phyloP scores from a whole-genome alignment of 306 rosid genomes.

The Acacia confusa region DNA sequence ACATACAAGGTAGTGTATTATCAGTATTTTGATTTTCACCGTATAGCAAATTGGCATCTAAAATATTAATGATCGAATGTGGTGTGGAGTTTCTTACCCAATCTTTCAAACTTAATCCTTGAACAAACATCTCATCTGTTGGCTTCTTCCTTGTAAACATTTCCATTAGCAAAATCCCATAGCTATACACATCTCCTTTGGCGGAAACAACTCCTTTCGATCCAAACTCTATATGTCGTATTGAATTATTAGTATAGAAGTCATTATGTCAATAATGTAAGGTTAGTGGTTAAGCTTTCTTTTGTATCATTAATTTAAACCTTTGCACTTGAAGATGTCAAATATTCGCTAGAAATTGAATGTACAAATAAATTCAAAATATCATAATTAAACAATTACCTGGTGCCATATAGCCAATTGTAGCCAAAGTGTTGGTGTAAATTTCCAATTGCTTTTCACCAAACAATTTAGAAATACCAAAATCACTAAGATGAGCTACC shows the following conservation, averaged over 20 bases:
- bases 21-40: background rate
- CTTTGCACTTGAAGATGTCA: too few relatives aligned
- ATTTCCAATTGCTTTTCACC: slow-evolving; percentile 6
- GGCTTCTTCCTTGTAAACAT: background rate
- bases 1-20: background rate
- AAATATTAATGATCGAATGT: background rate
- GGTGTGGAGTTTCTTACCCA: background rate
- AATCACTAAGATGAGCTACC: background rate
- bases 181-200: background rate
- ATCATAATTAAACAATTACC: background rate
- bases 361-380: too few relatives aligned
- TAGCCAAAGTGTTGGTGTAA: background rate
- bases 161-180: background rate
- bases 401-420: background rate
- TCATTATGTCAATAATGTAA: background rate
- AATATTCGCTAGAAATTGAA: too few relatives aligned
- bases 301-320: too few relatives aligned
- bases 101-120: background rate
- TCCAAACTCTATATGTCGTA: background rate
- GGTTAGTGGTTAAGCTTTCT: too few relatives aligned
- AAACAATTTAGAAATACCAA: background rate
- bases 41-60: background rate
- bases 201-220: background rate
- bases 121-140: background rate
- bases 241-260: background rate